A percentile compares a stretch with the other conserved stretches of the same genome.
Evolutionary conservation across 352 stramenopile genomes (phyloP).

Genomic region (Globisporangium emineosum): DNA sequence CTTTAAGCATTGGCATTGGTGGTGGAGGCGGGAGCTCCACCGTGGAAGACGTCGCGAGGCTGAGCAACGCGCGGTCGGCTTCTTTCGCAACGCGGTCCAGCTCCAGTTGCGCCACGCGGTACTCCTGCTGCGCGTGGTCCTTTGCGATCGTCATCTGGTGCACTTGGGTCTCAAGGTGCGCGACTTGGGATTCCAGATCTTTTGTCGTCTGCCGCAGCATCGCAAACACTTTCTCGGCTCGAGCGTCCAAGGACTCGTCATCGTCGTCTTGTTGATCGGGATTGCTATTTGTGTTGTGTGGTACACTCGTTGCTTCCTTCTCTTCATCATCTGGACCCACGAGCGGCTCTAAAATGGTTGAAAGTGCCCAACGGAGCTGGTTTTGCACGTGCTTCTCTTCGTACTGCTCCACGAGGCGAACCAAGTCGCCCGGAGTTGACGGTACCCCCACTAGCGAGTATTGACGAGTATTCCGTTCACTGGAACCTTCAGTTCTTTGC

Average conservation of each 20-base stretch:
- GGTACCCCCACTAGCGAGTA: conserved; percentile 12
- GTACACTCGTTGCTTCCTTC: background rate
- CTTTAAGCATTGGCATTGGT: background rate
- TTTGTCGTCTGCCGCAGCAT: conserved; percentile 24
- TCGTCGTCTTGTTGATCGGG: background rate
- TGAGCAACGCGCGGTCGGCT: conserved; percentile 33
- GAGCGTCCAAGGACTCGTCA: conserved; percentile 15
- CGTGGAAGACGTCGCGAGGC: conserved; percentile 21
- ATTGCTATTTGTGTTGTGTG: too few relatives aligned
- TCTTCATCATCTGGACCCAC: background rate
- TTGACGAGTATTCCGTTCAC: background rate
- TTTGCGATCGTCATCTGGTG: conserved; percentile 20
- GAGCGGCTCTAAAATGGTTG: background rate
- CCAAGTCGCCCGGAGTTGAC: conserved; percentile 10
- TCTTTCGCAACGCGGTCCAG: conserved; percentile 28
- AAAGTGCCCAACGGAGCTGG: conserved; percentile 10
- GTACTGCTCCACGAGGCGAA: conserved; percentile 16
- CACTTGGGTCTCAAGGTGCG: conserved; percentile 27
- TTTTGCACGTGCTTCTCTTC: conserved; percentile 6
- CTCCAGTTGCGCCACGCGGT: conserved; percentile 22
- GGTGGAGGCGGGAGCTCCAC: background rate
- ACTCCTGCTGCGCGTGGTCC: conserved; percentile 26
- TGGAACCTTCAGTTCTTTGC: background rate
- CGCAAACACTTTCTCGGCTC: conserved; percentile 27
- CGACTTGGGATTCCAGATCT: conserved; percentile 28